Conservation (phyloP, 768 basidiomycete genomes). For the Candolleomyces aberdarensis region DNA sequence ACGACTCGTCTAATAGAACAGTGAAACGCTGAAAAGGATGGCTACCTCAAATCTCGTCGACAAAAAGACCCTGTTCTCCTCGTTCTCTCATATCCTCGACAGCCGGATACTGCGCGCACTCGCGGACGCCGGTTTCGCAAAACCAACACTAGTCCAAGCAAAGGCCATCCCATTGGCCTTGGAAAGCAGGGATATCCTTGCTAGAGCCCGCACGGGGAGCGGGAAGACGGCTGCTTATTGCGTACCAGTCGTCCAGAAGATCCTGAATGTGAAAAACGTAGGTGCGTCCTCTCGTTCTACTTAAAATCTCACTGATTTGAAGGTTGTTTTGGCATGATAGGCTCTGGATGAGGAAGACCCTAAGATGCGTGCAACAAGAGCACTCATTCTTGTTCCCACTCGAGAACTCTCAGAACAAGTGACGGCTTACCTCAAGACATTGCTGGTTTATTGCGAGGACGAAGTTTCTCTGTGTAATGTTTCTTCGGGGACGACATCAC, state of each 20-base stretch:
- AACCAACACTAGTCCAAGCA: conserved; percentile 88
- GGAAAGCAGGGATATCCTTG: conserved; percentile 86
- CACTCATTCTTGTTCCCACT: conserved; percentile 83
- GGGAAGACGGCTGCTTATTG: conserved; percentile 98
- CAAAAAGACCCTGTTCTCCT: conserved; percentile 46
- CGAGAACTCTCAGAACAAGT: conserved; percentile 94
- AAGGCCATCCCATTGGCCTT: conserved; percentile 92
- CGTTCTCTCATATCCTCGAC: conserved; percentile 80
- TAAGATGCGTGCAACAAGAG: conserved; percentile 60
- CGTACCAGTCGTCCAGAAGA: conserved; percentile 86
- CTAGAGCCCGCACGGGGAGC: conserved; percentile 91
- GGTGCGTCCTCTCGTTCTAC: conserved; percentile 20
- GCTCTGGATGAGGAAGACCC: conserved; percentile 36
- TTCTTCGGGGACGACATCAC: conserved; percentile 66
- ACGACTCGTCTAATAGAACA: neutral
- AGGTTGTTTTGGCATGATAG: conserved; percentile 20
- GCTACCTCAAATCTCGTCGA: conserved; percentile 34
- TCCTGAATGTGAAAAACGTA: conserved; percentile 77
- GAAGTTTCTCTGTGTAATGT: conserved; percentile 71
- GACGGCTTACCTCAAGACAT: conserved; percentile 55
- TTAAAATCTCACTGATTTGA: conserved; percentile 5
- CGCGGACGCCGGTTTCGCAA: conserved; percentile 85
- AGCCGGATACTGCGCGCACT: conserved; percentile 82
- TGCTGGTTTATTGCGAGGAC: conserved; percentile 77
- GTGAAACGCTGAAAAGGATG: neutral